Evolutionary conservation across 441 rosid genomes (phyloP), one percentile per base, ranked within the genome.

Genomic region (Populus hybrid): DNA sequence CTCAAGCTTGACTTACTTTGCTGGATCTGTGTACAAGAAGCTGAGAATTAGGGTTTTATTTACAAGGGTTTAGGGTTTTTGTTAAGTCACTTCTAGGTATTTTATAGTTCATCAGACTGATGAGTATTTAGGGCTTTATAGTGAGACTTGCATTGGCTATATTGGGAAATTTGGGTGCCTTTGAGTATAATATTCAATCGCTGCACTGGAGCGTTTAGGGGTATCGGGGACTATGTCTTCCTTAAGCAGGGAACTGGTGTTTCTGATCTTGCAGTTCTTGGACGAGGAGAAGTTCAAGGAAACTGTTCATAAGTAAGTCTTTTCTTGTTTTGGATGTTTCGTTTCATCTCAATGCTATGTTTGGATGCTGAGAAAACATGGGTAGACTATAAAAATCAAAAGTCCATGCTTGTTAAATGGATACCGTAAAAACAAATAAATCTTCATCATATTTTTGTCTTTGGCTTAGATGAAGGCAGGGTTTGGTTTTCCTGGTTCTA

Each of bases 271-370:
- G 71, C 93, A 90, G 81, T 90, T 90, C 79, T 84, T 90, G 23
- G 91, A 88, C 10, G 93, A 90, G 71, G 93, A 90, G 84, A 88
- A 90, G 82, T 90, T 82, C 74, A 88, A 83, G 69, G 89, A 85
- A 57, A 81, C 91, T 64, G 89, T 88, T 61, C 90, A 90, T 74
- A 87, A 77, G 93, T 90, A 81, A 77, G 88, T 46, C 59, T 42
- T 77, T 59, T 71, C 26, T 72, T 30, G 46, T 21, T 77, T 53
- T 1, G 6, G 10, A 34, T 65, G 75, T 36, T 63, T 59, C 4
- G 5, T 26, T 50, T 3, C 38, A 26, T 18, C 64, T 70, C 20
- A 11, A 70, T 67, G 4, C 46, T 79, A 26, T 74, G 28, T 77
- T 50, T 71, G 76, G 74, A 53, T 66, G 50, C 77, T 59, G 81